Conservation (phyloP, 2,329 filamentous ascomycete species). For the Phoma sp. region DNA sequence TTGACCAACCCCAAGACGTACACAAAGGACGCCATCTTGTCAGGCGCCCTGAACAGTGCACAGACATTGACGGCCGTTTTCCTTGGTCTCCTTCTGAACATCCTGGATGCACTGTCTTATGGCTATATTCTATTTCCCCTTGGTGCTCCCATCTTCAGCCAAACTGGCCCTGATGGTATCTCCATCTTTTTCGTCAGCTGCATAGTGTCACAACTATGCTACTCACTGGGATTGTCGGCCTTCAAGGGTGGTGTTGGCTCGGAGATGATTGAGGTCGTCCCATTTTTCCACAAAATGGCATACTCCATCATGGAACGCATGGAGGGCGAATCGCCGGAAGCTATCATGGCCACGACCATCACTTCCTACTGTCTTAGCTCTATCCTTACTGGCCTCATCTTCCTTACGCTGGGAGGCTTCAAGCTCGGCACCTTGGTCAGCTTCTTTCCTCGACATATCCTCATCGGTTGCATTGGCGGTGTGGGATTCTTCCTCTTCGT, state of each 20-base stretch:
- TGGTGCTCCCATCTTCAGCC: constrained; percentile 82
- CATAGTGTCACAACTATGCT: constrained; percentile 89
- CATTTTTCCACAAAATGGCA: constrained; percentile 99
- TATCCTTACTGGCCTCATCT: constrained; percentile 86
- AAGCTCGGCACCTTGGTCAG: constrained; percentile 90
- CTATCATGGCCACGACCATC: constrained; percentile 93
- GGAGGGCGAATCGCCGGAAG: constrained; percentile 79
- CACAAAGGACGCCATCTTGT: constrained; percentile 70
- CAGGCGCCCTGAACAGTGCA: constrained; percentile 68
- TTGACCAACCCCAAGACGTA: constrained; percentile 72
- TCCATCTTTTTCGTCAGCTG: constrained; percentile 99
- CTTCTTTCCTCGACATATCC: constrained; percentile 94
- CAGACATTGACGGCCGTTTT: constrained; percentile 84
- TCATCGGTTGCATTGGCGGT: constrained; percentile 96
- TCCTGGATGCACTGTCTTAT: constrained; percentile 93
- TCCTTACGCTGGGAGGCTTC: constrained; percentile 88
- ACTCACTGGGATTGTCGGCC: constrained; percentile 81
- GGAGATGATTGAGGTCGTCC: constrained; percentile 97
- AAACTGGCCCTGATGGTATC: constrained; percentile 89
- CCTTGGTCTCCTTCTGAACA: constrained; percentile 86
- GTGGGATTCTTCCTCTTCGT: constrained; percentile 94
- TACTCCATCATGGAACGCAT: constrained; percentile 81
- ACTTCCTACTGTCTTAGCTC: constrained; percentile 89
- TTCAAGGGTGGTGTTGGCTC: constrained; percentile 93
- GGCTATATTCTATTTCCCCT: constrained; percentile 89